Percentiles rank a stretch among this genome's conserved stretches.
These are phyloP conservation scores for Escovopsis sp. DNA, from an alignment of 2,329 filamentous ascomycete genomes.

Conservation along the genomic window DNA sequence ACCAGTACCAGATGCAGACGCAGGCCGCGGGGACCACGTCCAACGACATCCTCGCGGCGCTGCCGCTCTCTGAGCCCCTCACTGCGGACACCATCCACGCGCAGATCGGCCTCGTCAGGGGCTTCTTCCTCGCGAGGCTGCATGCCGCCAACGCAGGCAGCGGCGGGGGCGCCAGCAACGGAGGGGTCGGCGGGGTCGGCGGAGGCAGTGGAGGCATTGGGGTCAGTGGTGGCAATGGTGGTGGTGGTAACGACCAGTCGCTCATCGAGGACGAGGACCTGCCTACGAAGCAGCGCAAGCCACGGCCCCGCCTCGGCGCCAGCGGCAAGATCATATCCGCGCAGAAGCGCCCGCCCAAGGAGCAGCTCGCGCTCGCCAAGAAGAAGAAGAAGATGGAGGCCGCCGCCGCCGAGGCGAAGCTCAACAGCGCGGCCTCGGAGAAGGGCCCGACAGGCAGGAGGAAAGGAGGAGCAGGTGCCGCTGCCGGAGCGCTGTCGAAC, in stretches of 20 bases:
- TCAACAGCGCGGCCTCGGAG: constrained; percentile 18
- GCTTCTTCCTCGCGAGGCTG: constrained; percentile 83
- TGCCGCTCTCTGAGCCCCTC: constrained; percentile 59
- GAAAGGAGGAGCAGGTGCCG: too few relatives aligned
- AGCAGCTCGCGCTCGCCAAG: constrained; percentile 70
- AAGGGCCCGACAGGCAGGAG: constrained; percentile 32
- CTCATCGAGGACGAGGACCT: constrained; percentile 90
- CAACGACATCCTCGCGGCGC: constrained; percentile 48
- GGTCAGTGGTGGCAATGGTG: too few relatives aligned
- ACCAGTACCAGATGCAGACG: constrained; percentile 64
- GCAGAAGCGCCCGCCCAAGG: constrained; percentile 66
- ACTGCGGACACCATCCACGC: constrained; percentile 61
- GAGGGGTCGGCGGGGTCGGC: too few relatives aligned
- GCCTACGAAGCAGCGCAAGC: constrained; percentile 77
- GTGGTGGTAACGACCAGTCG: constrained; percentile 58
- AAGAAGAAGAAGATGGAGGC: constrained; percentile 72
- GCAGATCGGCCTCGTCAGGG: constrained; percentile 76
- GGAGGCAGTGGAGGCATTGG: too few relatives aligned
- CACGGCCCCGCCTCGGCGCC: constrained; percentile 45
- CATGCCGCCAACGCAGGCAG: constrained; percentile 56
- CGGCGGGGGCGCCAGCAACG: too few relatives aligned
- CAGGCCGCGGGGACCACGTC: constrained; percentile 42
- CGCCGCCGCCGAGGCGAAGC: constrained; percentile 34
- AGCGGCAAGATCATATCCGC: constrained; percentile 79
- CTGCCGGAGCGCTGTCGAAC: constrained; percentile 19